Percentiles rank a stretch among this genome's conserved stretches.
Evolutionary conservation across 106 monocot species (phyloP).

Genomic region (Acorus calamus): DNA sequence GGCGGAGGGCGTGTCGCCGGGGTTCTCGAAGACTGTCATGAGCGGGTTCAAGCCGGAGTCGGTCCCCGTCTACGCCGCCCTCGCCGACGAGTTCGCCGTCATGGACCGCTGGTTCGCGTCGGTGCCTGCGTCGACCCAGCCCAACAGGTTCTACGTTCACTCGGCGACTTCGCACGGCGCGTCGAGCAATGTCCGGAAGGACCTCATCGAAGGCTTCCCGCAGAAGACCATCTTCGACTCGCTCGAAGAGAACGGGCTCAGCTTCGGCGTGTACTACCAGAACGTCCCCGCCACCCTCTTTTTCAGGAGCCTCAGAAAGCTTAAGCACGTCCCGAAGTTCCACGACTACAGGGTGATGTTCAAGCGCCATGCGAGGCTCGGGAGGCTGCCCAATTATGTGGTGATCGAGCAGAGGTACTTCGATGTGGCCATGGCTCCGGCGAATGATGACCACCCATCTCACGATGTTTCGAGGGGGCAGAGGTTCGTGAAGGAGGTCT

Average conservation of each 20-base stretch:
- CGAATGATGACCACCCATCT: constrained; percentile 17
- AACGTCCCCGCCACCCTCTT: constrained; percentile 4
- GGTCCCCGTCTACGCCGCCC: constrained; percentile 55
- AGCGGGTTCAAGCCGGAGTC: constrained; percentile 53
- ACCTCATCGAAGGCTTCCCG: constrained; percentile 4
- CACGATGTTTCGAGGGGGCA: constrained; percentile 13
- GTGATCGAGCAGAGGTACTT: constrained; percentile 19
- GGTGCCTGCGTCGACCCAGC: no score
- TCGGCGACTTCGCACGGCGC: no score
- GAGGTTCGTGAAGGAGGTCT: not conserved
- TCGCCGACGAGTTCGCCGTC: constrained; percentile 61
- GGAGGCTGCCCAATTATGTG: constrained; percentile 14
- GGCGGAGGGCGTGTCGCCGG: constrained; percentile 43
- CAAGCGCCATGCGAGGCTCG: constrained; percentile 6
- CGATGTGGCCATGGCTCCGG: constrained; percentile 1
- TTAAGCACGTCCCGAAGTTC: constrained; percentile 13
- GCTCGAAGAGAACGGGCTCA: constrained; percentile 3
- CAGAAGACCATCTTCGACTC: constrained; percentile 15
- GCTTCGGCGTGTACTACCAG: no score
- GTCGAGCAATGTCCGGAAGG: constrained; percentile 4
- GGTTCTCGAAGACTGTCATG: constrained; percentile 68
- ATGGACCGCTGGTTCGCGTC: constrained; percentile 24
- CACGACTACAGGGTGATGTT: not conserved
- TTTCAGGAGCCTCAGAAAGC: constrained; percentile 7
- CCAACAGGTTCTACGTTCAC: no score